These are phyloP conservation scores for Stephania japonica DNA, from an alignment of 164 flowering plant genomes.

Conservation along the genomic window DNA sequence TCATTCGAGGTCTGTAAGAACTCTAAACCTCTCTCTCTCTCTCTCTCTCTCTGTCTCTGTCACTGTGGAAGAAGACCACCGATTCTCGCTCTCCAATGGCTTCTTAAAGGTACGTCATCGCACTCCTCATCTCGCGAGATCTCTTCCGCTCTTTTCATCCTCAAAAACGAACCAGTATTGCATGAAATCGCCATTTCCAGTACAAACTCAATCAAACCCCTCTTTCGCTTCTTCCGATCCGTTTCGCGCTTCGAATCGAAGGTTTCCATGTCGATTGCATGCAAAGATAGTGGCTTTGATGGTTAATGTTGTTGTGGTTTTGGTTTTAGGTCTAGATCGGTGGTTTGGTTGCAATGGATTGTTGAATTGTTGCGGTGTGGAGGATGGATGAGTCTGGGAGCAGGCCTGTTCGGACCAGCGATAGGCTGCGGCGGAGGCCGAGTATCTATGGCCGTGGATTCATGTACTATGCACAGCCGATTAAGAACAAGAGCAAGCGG, in stretches of 20 bases:
- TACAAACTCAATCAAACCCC: neutral
- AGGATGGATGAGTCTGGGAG: constrained; percentile 43
- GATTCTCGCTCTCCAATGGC: constrained; percentile 1
- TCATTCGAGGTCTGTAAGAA: too few species aligned
- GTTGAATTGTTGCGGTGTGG: constrained; percentile 29
- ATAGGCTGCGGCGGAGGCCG: constrained; percentile 53
- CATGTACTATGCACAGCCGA: constrained; percentile 32
- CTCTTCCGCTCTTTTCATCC: neutral
- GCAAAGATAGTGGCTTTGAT: neutral
- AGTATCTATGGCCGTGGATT: constrained; percentile 33
- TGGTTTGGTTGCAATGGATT: neutral
- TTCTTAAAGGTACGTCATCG: neutral
- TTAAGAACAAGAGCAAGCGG: constrained; percentile 50
- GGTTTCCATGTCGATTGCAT: neutral
- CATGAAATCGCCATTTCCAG: neutral
- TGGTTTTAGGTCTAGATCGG: neutral
- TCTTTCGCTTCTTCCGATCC: neutral
- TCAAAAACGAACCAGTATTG: neutral
- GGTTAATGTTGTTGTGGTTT: neutral
- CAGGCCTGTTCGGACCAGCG: constrained; percentile 53
- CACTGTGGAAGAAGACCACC: neutral
- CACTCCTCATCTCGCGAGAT: neutral
- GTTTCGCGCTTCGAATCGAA: neutral
- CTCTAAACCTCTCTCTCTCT: neutral
- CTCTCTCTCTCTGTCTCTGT: neutral